Evolutionary conservation across 2,329 filamentous ascomycete genomes (phyloP), one percentile per base, ranked within the genome.

Genomic region (Fusarium avenaceum): DNA sequence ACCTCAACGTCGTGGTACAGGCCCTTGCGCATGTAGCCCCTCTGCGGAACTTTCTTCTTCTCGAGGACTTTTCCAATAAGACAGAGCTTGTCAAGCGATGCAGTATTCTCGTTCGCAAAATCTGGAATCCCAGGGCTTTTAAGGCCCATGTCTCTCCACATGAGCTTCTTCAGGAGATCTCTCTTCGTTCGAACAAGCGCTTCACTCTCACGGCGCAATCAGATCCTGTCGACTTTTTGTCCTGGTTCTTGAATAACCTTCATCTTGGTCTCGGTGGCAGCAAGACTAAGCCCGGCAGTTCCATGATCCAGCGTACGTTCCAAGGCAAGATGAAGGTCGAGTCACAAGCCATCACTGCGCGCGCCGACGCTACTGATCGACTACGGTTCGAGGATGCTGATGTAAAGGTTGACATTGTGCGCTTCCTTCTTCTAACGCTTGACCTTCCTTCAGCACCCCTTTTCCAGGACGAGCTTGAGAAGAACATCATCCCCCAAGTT

Each of bases 101-200:
- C 76, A 92, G 92, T 72, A 96, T 94, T 54, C 86, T 99, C 20
- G 89, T 98, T 63, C 92, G 96, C 77, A 99, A 99, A 81, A 93
- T 99, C 70, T 99, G 96, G 96, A 99, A 99, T 77, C 91, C 94
- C 3, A 91, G 92, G 72, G 95, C 96, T 11, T 99, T 99, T 86
- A 96, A 97, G 80, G 90, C 91, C 6, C 96, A 99, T 79, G 96
- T 99, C 52, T 98, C 95, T 11, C 96, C 96, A 0, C 96, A 99
- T 83, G 96, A 99, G 80, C 87, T 99, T 30, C 89, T 99, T 2
- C 96, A 99, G 80, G 95, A 98, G 78, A 92, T 99, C 67, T 92
- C 94, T 2, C 84, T 97, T 42, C 90, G 90, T 48, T 97, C 94
- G 32, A 94, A 91, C 72, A 97, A 97, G 80, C 93, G 92, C 66